Base-by-base conservation (phyloP, 768 basidiomycete genomes). In the Lenzites betulinus region DNA sequence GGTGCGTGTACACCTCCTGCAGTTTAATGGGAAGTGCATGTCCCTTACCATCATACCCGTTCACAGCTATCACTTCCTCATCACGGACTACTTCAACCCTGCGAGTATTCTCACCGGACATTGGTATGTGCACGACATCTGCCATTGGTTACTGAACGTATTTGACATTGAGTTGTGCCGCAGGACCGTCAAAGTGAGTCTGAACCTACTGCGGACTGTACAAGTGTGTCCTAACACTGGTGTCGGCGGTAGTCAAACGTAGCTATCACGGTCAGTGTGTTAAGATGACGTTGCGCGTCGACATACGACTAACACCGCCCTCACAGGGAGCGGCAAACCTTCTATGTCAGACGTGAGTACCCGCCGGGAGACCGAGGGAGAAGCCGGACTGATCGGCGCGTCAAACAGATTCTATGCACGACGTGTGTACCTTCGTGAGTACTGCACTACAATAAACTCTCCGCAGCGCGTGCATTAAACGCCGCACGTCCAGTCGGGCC, bases 21-120 rank as follows among this genome's bases (percentile, higher is more conserved):
- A 18, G n/a, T 36, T 12, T 6, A 9, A 6, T n/a, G 1, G 9
- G 23, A 41, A 15, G 5, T 15, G 7, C 6, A 28, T 18, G 9
- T 26, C 38, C 7, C 18, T 13, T 13, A 13, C 51, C 42, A 7
- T 20, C 39, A 41, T n/a, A n/a, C n/a, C n/a, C n/a, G n/a, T n/a
- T n/a, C n/a, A n/a, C n/a, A 48, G 51, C 39, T 52, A 52, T 28
- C 51, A 52, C 39, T 52, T 52, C 38, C 25, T 52, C 3, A 42
- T 52, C 15, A 52, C 51, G 13, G 39, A 52, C 22, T 52, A 52
- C 39, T 23, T 22, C 51, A 52, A 52, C 23, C 35, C 51, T 6
- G 25, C 23, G 11, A 42, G 51, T 28, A 38, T 52, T 28, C 38
- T 42, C 16, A 42, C 51, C 18, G 51, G 51, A 1, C 51, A 52